Base-by-base conservation (phyloP, 139 green algal genomes). In the Chlorokybus atmophyticus region DNA sequence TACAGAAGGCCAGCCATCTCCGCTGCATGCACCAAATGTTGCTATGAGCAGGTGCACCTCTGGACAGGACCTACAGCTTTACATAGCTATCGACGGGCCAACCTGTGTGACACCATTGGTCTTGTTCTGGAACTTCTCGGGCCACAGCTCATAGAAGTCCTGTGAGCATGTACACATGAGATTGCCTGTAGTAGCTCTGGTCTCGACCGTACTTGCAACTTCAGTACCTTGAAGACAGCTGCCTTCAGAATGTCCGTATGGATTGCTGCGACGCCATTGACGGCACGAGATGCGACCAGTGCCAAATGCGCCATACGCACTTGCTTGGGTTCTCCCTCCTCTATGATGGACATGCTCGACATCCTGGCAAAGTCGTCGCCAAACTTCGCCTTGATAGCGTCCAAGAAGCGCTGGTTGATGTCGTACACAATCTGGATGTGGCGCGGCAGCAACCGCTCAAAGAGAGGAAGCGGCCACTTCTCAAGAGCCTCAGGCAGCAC, bases 371-470 rank as follows among this genome's bases (percentile, higher is more conserved):
- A 90, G 75, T 98, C 85, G 56, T 95, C 82, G 28, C 86, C 87
- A 49, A 86, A 82, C 14, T 50, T 48, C 10, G 32, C 61, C 55
- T 82, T 76, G 62, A 95, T 59, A 64, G 78, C 50, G 32, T 98
- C 78, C 68, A 97, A 75, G 75, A 94, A 95, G 56, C 88, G 76
- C 84, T 82, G 93, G 82, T 98, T 94, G 82, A 98, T 94, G 71
- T 96, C 84, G 64, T 95, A 94, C 57, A 99, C 87, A 73, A 99
- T 98, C 61, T 77, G 47, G 84, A 96, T 95, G 79, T 98, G 91
- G n/a, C 91, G 79, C 6, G 91, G 91, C 66, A 81, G 67, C 50
- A 81, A 32, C 6, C 39, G 27, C 52, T 80, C 66, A 1, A 81
- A 7, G 3, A 80, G 53, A 6, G 67, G 59, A 2, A 81, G 28